phyloP scores from a whole-genome alignment of 768 basidiomycete species.

The Russula sp. region DNA sequence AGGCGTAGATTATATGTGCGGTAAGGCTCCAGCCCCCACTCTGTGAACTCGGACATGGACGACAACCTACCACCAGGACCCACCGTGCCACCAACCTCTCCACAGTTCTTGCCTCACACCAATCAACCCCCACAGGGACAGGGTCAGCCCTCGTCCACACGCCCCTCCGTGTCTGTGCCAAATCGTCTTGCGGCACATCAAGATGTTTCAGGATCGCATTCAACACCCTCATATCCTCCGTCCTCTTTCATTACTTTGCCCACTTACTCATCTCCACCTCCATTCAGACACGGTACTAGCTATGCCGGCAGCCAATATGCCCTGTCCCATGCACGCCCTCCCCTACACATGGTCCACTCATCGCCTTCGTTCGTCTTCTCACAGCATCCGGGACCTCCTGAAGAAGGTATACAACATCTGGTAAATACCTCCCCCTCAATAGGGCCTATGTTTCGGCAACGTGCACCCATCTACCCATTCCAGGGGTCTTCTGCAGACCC shows the following conservation, averaged over 20 bases:
- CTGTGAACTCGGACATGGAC: constrained; percentile 5
- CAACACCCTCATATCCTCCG: neutral
- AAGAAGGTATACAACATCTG: constrained; percentile 15
- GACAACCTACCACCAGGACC: neutral
- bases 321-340: neutral
- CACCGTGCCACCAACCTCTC: neutral
- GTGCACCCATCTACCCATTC: constrained; percentile 35
- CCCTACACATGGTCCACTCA: neutral
- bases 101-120: neutral
- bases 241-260: constrained; percentile 18
- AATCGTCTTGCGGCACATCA: neutral
- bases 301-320: constrained; percentile 7
- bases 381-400: constrained; percentile 3
- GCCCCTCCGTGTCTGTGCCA: constrained; percentile 17
- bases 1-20: constrained; percentile 2
- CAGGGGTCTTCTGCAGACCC: constrained; percentile 32
- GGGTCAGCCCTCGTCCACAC: neutral
- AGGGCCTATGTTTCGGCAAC: constrained; percentile 33
- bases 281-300: constrained; percentile 10
- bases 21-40: neutral
- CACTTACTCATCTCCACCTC: constrained; percentile 21
- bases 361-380: constrained; percentile 10
- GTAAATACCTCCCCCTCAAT: constrained; percentile 23
- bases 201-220: neutral
- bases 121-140: too few species aligned